Evolutionary conservation across 2,329 filamentous ascomycete genomes (phyloP).

Genomic region (Paecilomyces formosus): DNA sequence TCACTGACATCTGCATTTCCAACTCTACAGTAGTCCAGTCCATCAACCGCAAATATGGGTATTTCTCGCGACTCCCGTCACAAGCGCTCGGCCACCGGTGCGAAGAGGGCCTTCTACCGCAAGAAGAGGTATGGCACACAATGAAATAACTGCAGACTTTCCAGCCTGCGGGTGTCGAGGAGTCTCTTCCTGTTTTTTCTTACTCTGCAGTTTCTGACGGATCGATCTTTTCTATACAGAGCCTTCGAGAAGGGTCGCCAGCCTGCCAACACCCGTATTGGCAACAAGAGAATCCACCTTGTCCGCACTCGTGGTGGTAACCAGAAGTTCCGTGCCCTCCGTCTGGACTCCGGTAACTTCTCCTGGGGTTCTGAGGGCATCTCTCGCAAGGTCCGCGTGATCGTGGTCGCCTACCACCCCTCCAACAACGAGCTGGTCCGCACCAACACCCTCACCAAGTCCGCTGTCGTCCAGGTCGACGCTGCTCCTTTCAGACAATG

Average conservation of each 20-base stretch:
- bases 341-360: slow-evolving; percentile 98
- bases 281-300: slow-evolving; percentile 90
- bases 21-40: slow-evolving; percentile 29
- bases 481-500: slow-evolving; percentile 98
- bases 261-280: slow-evolving; percentile 99
- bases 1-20: slow-evolving; percentile 4
- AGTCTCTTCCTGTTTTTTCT: slow-evolving; percentile 31
- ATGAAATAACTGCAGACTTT: background rate
- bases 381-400: slow-evolving; percentile 98
- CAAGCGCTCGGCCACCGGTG: slow-evolving; percentile 98
- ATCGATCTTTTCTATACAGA: slow-evolving; percentile 61
- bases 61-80: slow-evolving; percentile 99
- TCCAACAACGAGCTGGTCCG: slow-evolving; percentile 99
- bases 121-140: slow-evolving; percentile 48
- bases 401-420: slow-evolving; percentile 96
- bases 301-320: slow-evolving; percentile 97
- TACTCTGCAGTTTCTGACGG: slow-evolving; percentile 59
- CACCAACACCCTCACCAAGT: slow-evolving; percentile 99
- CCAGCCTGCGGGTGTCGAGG: background rate
- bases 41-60: slow-evolving; percentile 86
- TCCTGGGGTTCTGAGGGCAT: slow-evolving; percentile 97
- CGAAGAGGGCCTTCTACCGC: slow-evolving; percentile 90
- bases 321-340: slow-evolving; percentile 98
- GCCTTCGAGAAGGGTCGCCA: slow-evolving; percentile 99
- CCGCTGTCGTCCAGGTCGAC: slow-evolving; percentile 97